Conservation (phyloP, 805 yeast genomes). For the Yarrowia alimentaria region DNA sequence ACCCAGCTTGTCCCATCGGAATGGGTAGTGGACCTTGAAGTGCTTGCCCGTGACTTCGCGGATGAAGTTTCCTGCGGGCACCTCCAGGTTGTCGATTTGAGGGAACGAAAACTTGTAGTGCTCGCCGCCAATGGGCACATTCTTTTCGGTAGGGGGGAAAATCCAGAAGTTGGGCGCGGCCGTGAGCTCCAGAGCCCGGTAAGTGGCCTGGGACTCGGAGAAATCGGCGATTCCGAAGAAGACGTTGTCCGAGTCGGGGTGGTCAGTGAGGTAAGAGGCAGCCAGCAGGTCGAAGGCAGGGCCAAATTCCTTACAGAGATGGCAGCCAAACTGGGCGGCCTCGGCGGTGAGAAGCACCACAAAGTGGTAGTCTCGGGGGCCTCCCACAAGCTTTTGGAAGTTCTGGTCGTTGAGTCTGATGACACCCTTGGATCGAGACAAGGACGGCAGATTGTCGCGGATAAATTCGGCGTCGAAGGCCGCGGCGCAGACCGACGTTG, state of each 20-base stretch:
- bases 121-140: slow-evolving; percentile 33
- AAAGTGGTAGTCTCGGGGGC: slow-evolving; percentile 68
- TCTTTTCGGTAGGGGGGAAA: slow-evolving; percentile 51
- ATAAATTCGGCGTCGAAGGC: slow-evolving; percentile 15
- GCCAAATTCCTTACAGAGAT: slow-evolving; percentile 63
- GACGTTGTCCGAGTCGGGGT: slow-evolving; percentile 53
- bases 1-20: slow-evolving; percentile 35
- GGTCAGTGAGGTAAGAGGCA: slow-evolving; percentile 58
- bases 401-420: slow-evolving; percentile 59
- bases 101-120: slow-evolving; percentile 39
- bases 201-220: slow-evolving; percentile 52
- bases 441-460: slow-evolving; percentile 13
- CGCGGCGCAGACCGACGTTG: slow-evolving; percentile 13
- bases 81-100: slow-evolving; percentile 35
- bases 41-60: slow-evolving; percentile 33
- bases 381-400: slow-evolving; percentile 54
- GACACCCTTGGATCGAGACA: slow-evolving; percentile 36
- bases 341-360: slow-evolving; percentile 71
- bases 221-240: slow-evolving; percentile 78
- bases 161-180: slow-evolving; percentile 77
- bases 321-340: slow-evolving; percentile 71
- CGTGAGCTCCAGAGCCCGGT: slow-evolving; percentile 54
- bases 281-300: slow-evolving; percentile 66
- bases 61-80: slow-evolving; percentile 30
- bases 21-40: slow-evolving; percentile 39